Evolutionary conservation across 371 early-diverging fungal genomes (phyloP).

Genomic region (Parasitella parasitica): DNA sequence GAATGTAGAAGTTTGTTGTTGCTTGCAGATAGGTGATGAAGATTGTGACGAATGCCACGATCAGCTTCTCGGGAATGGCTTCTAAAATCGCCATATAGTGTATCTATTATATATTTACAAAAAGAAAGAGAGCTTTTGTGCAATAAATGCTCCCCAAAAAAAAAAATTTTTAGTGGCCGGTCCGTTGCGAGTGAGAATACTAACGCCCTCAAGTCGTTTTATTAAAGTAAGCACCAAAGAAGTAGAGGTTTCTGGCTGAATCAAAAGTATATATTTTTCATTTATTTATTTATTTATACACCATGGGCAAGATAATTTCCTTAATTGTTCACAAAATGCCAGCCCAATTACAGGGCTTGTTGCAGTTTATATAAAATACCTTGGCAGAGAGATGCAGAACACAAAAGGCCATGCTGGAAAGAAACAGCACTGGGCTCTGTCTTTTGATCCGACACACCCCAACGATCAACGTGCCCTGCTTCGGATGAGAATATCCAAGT

Average conservation of each 20-base stretch:
- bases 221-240: too few relatives aligned
- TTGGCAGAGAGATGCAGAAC: constrained; percentile 46
- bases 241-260: too few relatives aligned
- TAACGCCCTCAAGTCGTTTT: too few relatives aligned
- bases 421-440: constrained; percentile 43
- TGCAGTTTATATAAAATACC: constrained; percentile 12
- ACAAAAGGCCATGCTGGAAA: constrained; percentile 47
- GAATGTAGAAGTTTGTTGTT: constrained; percentile 17
- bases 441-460: not conserved
- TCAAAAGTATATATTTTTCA: too few relatives aligned
- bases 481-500: constrained; percentile 33
- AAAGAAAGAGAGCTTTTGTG: not conserved
- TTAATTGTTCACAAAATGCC: too few relatives aligned
- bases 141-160: too few relatives aligned
- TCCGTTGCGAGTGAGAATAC: too few relatives aligned
- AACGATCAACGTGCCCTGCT: not conserved
- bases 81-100: constrained; percentile 14
- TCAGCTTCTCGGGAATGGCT: constrained; percentile 13
- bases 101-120: not conserved
- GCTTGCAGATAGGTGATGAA: constrained; percentile 19
- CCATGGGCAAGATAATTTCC: too few relatives aligned
- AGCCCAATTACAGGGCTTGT: not conserved
- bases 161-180: too few relatives aligned
- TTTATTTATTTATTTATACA: too few relatives aligned
- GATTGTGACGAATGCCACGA: constrained; percentile 15